phyloP scores from a whole-genome alignment of 345 rosid species.

The Abelmoschus esculentus region DNA sequence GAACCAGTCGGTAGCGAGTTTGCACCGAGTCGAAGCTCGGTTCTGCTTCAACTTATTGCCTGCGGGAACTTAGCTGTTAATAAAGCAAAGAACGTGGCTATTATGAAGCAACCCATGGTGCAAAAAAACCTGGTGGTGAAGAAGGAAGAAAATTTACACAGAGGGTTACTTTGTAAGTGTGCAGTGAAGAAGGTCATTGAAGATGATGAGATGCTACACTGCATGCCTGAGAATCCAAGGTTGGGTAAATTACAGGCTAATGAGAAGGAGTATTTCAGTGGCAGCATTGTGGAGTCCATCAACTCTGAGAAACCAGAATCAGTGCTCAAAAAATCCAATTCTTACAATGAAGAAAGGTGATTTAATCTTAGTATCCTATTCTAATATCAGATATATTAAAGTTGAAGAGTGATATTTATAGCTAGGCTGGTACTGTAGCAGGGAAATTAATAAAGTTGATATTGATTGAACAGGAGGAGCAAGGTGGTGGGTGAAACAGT shows the following conservation, averaged over 20 bases:
- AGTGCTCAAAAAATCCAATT: slow-evolving; percentile 58
- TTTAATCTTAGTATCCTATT: too few species aligned
- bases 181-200: slow-evolving; percentile 32
- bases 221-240: slow-evolving; percentile 93
- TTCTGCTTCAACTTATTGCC: slow-evolving; percentile 57
- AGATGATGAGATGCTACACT: slow-evolving; percentile 42
- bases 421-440: background rate
- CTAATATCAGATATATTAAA: too few species aligned
- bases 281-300: slow-evolving; percentile 69
- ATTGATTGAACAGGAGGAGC: slow-evolving; percentile 23
- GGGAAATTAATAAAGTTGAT: background rate
- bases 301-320: slow-evolving; percentile 39
- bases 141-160: slow-evolving; percentile 32
- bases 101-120: slow-evolving; percentile 11
- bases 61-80: slow-evolving; percentile 53
- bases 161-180: slow-evolving; percentile 37
- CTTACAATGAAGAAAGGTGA: slow-evolving; percentile 66
- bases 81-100: slow-evolving; percentile 27
- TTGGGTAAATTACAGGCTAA: slow-evolving; percentile 63
- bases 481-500: slow-evolving; percentile 17
- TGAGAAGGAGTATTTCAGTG: slow-evolving; percentile 85
- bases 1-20: slow-evolving; percentile 28
- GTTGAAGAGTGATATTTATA: background rate
- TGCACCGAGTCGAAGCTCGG: slow-evolving; percentile 41
- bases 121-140: slow-evolving; percentile 2